Conservation (phyloP, 2,329 filamentous ascomycete genomes). For the Diaporthe humulicola region DNA sequence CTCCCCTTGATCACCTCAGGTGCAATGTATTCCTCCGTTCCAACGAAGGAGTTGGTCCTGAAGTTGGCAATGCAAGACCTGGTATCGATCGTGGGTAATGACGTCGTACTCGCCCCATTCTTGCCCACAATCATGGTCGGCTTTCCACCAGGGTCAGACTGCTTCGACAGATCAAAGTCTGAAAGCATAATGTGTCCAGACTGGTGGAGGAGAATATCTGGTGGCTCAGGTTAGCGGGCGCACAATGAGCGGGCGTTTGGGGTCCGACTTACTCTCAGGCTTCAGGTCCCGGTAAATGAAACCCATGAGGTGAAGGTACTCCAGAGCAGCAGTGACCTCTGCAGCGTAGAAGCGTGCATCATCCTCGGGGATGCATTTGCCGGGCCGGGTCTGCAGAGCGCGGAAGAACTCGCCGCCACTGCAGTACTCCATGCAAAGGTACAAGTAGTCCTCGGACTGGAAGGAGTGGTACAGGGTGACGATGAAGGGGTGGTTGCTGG, state of each 20-base stretch:
- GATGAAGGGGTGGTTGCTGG: slow-evolving; percentile 99
- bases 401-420: slow-evolving; percentile 99
- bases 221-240: slow-evolving; percentile 51
- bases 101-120: slow-evolving; percentile 87
- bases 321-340: slow-evolving; percentile 94
- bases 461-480: slow-evolving; percentile 99
- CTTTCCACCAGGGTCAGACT: slow-evolving; percentile 94
- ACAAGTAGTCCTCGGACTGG: slow-evolving; percentile 98
- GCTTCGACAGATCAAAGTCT: slow-evolving; percentile 98
- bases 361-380: slow-evolving; percentile 97
- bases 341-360: slow-evolving; percentile 97
- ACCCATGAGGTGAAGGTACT: slow-evolving; percentile 98
- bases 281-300: slow-evolving; percentile 99
- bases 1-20: slow-evolving; percentile 99
- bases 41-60: slow-evolving; percentile 97
- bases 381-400: slow-evolving; percentile 93
- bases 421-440: slow-evolving; percentile 99
- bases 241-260: slow-evolving; percentile 2
- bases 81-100: slow-evolving; percentile 96
- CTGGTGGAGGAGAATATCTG: slow-evolving; percentile 96
- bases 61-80: slow-evolving; percentile 99
- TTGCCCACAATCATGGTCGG: slow-evolving; percentile 98
- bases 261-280: slow-evolving; percentile 84
- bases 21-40: slow-evolving; percentile 98
- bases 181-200: slow-evolving; percentile 99